Conservation (phyloP, 306 rosid species). For the Cucumis melo region DNA sequence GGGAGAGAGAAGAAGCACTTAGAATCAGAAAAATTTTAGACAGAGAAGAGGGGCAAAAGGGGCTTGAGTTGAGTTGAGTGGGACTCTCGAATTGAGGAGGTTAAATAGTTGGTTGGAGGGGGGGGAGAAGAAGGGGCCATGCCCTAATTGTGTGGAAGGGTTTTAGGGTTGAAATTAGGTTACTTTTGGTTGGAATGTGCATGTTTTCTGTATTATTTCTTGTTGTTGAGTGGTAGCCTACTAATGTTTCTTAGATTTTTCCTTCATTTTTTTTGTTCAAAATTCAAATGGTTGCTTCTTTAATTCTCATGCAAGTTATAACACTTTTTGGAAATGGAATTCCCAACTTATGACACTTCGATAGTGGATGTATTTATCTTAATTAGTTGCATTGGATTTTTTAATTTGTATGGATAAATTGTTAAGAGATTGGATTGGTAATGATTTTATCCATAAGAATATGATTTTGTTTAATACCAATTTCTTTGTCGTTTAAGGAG, state of each 20-base stretch:
- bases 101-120: conserved; percentile 9
- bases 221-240: background rate
- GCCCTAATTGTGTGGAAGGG: background rate
- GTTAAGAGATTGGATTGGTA: background rate
- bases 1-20: background rate
- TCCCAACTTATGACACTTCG: too few relatives aligned
- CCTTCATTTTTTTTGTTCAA: background rate
- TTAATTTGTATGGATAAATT: too few relatives aligned
- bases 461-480: background rate
- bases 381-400: background rate
- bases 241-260: background rate
- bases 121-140: background rate
- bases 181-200: background rate
- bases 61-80: background rate
- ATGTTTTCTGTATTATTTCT: background rate
- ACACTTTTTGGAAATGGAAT: too few relatives aligned
- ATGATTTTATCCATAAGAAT: background rate
- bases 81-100: background rate
- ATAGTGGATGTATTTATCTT: too few relatives aligned
- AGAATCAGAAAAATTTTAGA: background rate
- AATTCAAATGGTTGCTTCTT: background rate
- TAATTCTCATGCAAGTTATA: background rate
- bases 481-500: background rate
- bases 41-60: background rate
- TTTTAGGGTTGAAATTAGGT: conserved; percentile 7